Evolutionary conservation across 108 stramenopile genomes (phyloP), one percentile per base, ranked within the genome.

Genomic region (Stephanodiscus minutulus): DNA sequence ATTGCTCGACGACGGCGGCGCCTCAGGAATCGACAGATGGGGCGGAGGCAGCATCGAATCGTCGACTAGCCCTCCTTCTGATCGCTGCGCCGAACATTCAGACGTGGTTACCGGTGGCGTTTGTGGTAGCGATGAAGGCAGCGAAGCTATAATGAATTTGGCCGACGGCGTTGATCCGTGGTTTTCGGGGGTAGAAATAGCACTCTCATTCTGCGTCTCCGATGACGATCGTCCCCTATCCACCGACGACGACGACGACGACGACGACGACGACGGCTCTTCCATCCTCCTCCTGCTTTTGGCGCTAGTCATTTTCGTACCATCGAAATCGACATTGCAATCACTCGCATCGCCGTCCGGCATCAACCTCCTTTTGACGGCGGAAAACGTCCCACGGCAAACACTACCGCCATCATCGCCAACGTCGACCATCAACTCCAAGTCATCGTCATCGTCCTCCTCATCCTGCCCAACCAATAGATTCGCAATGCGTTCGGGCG

Each of bases 401-500:
- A 9, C 7, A 5, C 18, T 20, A 1, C 18, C 50, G 24, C 9
- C 50, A 6, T 6, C 50, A 52, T 52, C 50, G 1, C 7, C 50
- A 6, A 52, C 7, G 3, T 52, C 24, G 18, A 24, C 20, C 24
- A 24, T 6, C 50, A 52, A 52, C 3, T 52, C 18, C 28, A 56
- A 5, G 3, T 56, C 55, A 11, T 56, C 9, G 28, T 56, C 55
- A 29, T 56, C 53, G 10, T 54, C 53, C 2, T 24, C 53, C 5
- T 22, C 55, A 29, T 28, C 5, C 28, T 28, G 8, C 3, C 3
- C 12, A 1, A 28, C 0, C 3, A 17, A 25, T 31, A 2, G 55
- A 24, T 24, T 52, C 11, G 55, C 55, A 1, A 56, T 56, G 10
- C 55, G 55, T 56, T 28, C 55, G 9, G 55, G 55, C 3, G 55